Conservation (phyloP, 768 basidiomycete genomes). For the Kwoniella newhampshirensis region DNA sequence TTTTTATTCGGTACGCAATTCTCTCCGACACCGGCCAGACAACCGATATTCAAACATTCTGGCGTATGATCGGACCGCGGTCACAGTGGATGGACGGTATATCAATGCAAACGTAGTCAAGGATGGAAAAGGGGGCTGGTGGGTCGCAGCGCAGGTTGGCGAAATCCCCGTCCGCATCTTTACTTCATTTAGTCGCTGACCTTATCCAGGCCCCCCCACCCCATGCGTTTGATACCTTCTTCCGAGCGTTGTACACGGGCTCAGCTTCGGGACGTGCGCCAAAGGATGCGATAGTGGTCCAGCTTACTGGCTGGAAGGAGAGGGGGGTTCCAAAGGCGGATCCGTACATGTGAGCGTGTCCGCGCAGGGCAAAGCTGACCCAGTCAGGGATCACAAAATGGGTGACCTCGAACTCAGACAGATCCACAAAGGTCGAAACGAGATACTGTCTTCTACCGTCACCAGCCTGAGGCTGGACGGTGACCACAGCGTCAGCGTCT, state of each 20-base stretch:
- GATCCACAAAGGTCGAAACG: background rate
- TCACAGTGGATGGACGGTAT: constrained; percentile 40
- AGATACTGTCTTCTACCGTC: constrained; percentile 6
- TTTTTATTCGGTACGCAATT: constrained; percentile 42
- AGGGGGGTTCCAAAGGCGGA: constrained; percentile 49
- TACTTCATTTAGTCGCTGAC: background rate
- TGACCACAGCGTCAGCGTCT: constrained; percentile 9
- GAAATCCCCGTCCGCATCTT: constrained; percentile 2
- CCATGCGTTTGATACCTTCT: constrained; percentile 40
- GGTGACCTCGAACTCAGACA: constrained; percentile 12
- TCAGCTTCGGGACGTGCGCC: constrained; percentile 27
- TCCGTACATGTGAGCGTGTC: constrained; percentile 37
- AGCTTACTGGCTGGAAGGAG: constrained; percentile 51
- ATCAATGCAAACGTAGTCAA: constrained; percentile 52
- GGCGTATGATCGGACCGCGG: constrained; percentile 51
- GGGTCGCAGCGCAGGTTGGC: constrained; percentile 52
- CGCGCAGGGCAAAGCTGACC: background rate
- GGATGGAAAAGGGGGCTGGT: constrained; percentile 44
- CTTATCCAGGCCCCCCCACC: constrained; percentile 49
- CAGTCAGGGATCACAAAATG: constrained; percentile 11
- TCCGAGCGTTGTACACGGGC: constrained; percentile 33
- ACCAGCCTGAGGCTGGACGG: constrained; percentile 1
- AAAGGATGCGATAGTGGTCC: constrained; percentile 43
- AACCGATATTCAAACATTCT: constrained; percentile 50
- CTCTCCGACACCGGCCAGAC: constrained; percentile 13